Percentiles rank a stretch among this genome's conserved stretches.
phyloP scores from a whole-genome alignment of 768 basidiomycete genomes.

The Hydnomerulius pinastri region DNA sequence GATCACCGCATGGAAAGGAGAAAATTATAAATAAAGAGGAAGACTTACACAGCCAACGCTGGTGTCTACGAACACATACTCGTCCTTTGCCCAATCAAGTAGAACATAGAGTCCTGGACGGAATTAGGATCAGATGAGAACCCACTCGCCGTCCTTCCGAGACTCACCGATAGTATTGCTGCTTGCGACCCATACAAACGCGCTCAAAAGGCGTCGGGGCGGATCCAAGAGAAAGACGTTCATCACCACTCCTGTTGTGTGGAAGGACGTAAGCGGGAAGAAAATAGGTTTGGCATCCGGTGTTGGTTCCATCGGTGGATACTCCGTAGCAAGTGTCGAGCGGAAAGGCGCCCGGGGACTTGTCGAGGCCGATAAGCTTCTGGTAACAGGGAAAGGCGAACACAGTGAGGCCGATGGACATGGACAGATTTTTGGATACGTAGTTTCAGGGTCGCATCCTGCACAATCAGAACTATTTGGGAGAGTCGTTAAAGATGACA shows the following conservation, averaged over 20 bases:
- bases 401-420: conserved; percentile 6
- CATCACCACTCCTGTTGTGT: conserved; percentile 70
- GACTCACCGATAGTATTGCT: conserved; percentile 35
- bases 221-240: conserved; percentile 77
- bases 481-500: conserved; percentile 20
- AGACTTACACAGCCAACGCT: conserved; percentile 69
- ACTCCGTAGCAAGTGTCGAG: conserved; percentile 12
- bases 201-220: conserved; percentile 56
- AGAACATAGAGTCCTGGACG: conserved; percentile 66
- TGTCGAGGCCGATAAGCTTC: not conserved
- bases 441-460: conserved; percentile 18
- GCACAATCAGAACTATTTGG: conserved; percentile 19
- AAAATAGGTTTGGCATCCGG: conserved; percentile 46
- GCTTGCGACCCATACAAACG: conserved; percentile 67
- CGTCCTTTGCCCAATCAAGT: conserved; percentile 63
- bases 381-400: conserved; percentile 8
- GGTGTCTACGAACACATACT: conserved; percentile 74
- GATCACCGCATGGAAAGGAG: conserved; percentile 2
- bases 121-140: conserved; percentile 30
- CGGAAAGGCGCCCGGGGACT: conserved; percentile 9
- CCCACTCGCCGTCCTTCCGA: not conserved
- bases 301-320: conserved; percentile 2
- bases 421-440: conserved; percentile 1
- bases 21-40: not conserved
- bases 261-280: conserved; percentile 61